Percentiles rank a stretch among this genome's conserved stretches.
phyloP scores from a whole-genome alignment of 108 stramenopile species.

The Nitzschia inconspicua region DNA sequence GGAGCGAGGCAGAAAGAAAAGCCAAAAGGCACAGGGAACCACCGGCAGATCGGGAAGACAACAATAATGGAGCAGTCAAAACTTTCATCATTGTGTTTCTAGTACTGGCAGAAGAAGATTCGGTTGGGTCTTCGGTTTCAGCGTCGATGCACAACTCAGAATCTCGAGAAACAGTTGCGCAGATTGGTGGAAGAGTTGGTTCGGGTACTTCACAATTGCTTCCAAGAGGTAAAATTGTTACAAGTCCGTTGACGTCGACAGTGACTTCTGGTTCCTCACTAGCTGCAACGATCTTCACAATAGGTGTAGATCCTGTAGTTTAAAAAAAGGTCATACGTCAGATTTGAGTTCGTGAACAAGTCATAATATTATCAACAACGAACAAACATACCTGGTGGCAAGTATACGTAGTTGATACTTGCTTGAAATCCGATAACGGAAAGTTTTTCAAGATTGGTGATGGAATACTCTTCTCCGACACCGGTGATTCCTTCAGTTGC shows the following conservation, averaged over 20 bases:
- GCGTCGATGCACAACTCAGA: not conserved
- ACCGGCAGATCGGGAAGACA: not conserved
- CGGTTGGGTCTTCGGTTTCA: not conserved
- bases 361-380: not conserved
- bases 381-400: slow-evolving; percentile 13
- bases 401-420: slow-evolving; percentile 6
- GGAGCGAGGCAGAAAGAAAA: too few relatives aligned
- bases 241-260: not conserved
- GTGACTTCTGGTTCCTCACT: slow-evolving; percentile 10
- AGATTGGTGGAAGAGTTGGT: not conserved
- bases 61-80: slow-evolving; percentile 1
- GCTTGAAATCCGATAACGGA: slow-evolving; percentile 13
- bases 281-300: slow-evolving; percentile 13
- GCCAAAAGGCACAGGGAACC: too few relatives aligned
- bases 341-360: not conserved
- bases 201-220: not conserved
- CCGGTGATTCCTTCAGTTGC: not conserved
- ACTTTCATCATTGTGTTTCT: not conserved
- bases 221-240: slow-evolving; percentile 1
- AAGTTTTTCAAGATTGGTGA: slow-evolving; percentile 8
- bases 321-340: not conserved
- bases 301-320: slow-evolving; percentile 1
- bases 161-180: not conserved
- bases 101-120: not conserved
- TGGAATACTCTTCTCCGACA: not conserved